Conservation (phyloP, 1,284 basidiomycete species). For the Fistulina hepatica region DNA sequence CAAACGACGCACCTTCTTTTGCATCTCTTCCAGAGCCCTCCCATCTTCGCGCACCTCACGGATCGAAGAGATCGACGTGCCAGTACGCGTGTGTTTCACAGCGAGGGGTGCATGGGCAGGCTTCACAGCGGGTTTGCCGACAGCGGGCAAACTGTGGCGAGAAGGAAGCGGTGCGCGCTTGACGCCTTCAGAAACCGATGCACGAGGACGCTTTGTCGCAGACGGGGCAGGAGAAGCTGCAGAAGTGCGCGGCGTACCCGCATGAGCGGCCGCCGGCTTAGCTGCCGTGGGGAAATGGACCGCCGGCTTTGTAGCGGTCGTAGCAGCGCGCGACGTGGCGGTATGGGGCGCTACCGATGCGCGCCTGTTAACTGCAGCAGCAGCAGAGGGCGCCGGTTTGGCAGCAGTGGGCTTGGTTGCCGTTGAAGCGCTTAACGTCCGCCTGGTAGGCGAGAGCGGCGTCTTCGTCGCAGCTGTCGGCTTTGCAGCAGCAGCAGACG, state of each 20-base stretch:
- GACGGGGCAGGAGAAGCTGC: too few species aligned
- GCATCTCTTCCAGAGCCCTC: slow-evolving; percentile 45
- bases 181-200: slow-evolving; percentile 42
- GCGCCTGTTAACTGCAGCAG: slow-evolving; percentile 29
- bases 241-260: too few species aligned
- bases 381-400: slow-evolving; percentile 22
- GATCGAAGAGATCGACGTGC: slow-evolving; percentile 58
- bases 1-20: slow-evolving; percentile 39
- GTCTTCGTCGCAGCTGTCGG: neutral
- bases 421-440: neutral
- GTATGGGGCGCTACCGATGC: slow-evolving; percentile 37
- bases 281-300: too few species aligned
- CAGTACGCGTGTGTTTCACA: slow-evolving; percentile 26
- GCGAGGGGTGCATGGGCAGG: slow-evolving; percentile 14
- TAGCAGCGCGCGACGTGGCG: slow-evolving; percentile 35
- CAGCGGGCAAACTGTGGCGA: slow-evolving; percentile 27
- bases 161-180: slow-evolving; percentile 33
- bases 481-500: neutral
- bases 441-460: neutral
- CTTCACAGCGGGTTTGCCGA: slow-evolving; percentile 18
- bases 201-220: slow-evolving; percentile 34
- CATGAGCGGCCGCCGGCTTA: too few species aligned
- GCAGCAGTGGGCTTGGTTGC: slow-evolving; percentile 4
- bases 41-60: slow-evolving; percentile 53
- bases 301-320: slow-evolving; percentile 29